Conservation (phyloP, 768 basidiomycete genomes). For the Gymnopilus junonius region DNA sequence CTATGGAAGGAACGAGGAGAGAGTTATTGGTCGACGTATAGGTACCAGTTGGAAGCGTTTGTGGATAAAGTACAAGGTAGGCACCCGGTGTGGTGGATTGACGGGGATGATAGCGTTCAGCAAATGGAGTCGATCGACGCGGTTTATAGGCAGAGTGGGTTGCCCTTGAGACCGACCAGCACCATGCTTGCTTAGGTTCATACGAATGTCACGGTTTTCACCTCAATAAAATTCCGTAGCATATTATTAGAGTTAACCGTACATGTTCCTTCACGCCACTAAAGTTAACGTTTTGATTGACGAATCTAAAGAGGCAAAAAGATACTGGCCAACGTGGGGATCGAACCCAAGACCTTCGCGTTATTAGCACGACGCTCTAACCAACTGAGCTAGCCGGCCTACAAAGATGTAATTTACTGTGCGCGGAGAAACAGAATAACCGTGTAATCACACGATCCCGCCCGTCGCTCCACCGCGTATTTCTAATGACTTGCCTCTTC, state of each 20-base stretch:
- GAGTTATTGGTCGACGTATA: slow-evolving; percentile 61
- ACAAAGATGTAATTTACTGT: not conserved
- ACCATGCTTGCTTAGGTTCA: not conserved
- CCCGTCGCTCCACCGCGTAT: no score
- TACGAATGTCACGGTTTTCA: no score
- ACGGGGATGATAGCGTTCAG: slow-evolving; percentile 53
- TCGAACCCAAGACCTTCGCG: slow-evolving; percentile 84
- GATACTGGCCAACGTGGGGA: slow-evolving; percentile 72
- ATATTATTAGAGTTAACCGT: no score
- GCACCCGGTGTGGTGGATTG: slow-evolving; percentile 57
- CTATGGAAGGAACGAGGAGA: slow-evolving; percentile 46
- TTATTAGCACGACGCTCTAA: slow-evolving; percentile 92
- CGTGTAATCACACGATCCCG: no score
- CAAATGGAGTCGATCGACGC: slow-evolving; percentile 64
- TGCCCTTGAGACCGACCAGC: slow-evolving; percentile 19
- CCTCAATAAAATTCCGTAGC: no score
- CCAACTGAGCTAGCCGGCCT: slow-evolving; percentile 92
- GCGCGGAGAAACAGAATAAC: no score
- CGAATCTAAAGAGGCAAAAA: not conserved
- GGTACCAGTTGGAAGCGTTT: slow-evolving; percentile 67
- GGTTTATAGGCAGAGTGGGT: slow-evolving; percentile 49
- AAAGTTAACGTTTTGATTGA: no score
- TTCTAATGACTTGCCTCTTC: not conserved
- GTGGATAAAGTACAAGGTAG: slow-evolving; percentile 61
- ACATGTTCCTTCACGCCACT: no score